Evolutionary conservation across 306 rosid species (phyloP).

Genomic region (Corylus americana): DNA sequence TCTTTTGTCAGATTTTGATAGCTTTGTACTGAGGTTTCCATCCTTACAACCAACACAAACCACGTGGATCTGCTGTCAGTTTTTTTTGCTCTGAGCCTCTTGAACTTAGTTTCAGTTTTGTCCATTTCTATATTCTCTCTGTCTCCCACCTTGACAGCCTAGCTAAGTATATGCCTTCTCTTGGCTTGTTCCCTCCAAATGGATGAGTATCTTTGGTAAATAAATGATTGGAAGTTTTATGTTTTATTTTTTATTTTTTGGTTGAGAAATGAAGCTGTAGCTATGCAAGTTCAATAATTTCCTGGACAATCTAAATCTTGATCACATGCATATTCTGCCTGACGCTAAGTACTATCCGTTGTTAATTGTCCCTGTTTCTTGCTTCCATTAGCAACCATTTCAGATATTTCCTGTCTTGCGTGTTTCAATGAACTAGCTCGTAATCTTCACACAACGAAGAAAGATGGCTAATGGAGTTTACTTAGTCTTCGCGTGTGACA

Average conservation of each 20-base stretch:
- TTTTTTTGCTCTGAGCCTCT: not conserved
- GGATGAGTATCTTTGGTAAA: not conserved
- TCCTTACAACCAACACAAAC: not conserved
- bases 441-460: not conserved
- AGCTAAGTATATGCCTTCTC: not conserved
- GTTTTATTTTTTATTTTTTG: not conserved
- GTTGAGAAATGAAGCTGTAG: not conserved
- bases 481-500: not conserved
- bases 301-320: not conserved
- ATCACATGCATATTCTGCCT: not conserved
- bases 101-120: not conserved
- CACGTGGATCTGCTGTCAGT: slow-evolving; percentile 7
- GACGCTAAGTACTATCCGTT: not conserved
- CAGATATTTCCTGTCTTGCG: not conserved
- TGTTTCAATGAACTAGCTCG: not conserved
- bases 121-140: not conserved
- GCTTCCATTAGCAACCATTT: not conserved
- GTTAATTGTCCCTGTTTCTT: not conserved
- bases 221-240: not conserved
- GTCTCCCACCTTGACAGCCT: not conserved
- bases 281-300: not conserved
- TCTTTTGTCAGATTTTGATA: slow-evolving; percentile 1
- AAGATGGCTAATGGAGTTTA: not conserved
- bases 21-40: slow-evolving; percentile 9
- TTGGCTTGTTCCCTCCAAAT: not conserved